Conservation (phyloP, 2,329 filamentous ascomycete genomes). For the Colletotrichum phormii region DNA sequence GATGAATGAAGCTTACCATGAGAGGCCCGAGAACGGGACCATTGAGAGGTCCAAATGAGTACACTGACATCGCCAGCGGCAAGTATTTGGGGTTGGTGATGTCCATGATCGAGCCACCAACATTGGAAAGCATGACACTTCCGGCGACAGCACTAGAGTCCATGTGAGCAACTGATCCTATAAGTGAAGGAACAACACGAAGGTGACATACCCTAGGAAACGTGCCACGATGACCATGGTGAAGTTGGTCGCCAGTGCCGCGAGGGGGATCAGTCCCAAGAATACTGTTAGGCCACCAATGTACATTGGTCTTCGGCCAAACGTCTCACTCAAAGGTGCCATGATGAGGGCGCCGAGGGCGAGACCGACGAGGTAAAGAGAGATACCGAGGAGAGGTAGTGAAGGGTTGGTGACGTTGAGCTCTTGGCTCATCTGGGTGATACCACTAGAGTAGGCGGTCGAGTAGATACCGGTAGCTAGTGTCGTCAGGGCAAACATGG, state of each 20-base stretch:
- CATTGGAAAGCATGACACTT: constrained; percentile 71
- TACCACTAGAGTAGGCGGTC: constrained; percentile 25
- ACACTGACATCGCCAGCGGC: constrained; percentile 72
- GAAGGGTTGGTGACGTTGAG: constrained; percentile 48
- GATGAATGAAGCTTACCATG: constrained; percentile 41
- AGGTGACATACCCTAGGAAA: constrained; percentile 48
- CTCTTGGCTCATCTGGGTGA: constrained; percentile 18
- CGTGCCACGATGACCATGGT: constrained; percentile 65
- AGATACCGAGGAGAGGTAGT: constrained; percentile 68
- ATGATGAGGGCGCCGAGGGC: constrained; percentile 69
- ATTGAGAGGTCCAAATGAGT: constrained; percentile 73
- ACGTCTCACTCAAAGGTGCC: constrained; percentile 68
- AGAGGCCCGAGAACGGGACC: constrained; percentile 52
- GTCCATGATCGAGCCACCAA: constrained; percentile 71
- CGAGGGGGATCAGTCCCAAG: constrained; percentile 63
- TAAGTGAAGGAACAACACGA: too few relatives aligned
- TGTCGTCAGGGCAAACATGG: constrained; percentile 33
- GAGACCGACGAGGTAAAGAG: constrained; percentile 71
- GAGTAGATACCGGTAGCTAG: constrained; percentile 32
- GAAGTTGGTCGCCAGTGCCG: constrained; percentile 57
- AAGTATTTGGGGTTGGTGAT: constrained; percentile 70
- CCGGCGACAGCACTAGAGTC: constrained; percentile 67
- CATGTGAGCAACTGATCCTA: neutral
- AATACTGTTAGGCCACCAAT: constrained; percentile 65
- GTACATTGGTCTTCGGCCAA: constrained; percentile 65